Base-by-base conservation (phyloP, 257 asterid species). In the Marsdenia floribunda region DNA sequence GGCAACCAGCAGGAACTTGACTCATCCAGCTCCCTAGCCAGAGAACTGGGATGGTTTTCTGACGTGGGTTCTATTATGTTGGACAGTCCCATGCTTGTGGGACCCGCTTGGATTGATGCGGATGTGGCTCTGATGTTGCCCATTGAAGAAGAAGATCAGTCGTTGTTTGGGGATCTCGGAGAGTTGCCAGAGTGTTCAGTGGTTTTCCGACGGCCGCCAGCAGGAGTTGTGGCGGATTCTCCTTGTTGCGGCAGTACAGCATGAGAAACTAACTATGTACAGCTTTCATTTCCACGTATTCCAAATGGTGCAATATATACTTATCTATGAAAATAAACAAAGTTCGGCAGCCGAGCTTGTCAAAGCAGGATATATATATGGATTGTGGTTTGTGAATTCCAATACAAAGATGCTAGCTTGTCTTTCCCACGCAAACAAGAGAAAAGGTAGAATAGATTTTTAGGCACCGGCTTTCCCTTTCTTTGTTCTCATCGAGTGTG, bases 171-270 rank as follows among this genome's bases (percentile, higher is more conserved):
- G 12, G 97, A 91, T 63, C 91, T 91, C 0, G 96, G 94, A 2
- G 97, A 91, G 82, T 71, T 91, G 82, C 96, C 97, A 61, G 97
- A 91, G 60, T 91, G 78, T 14, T 80, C 91, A 3, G 76, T 85
- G 83, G 96, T 90, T 68, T 88, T 90, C 87, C 87, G 89, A 75
- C 82, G 84, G 70, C 8, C 49, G 73, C 61, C 7, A 6, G 81
- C 49, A 6, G 49, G 49, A 44, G 49, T 44, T 40, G 78, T 79
- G 72, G 84, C 71, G 68, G 84, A 80, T 74, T 77, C 88, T 11
- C 76, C 91, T 33, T 86, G 90, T 37, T 83, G 77, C 13, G 87
- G 80, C 6, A 79, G 89, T 60, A 73, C 84, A 47, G 86, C 86
- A 76, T 86, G 68, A 80, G 79, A 72, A 33, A 64, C 29, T 29